phyloP scores from a whole-genome alignment of 306 rosid genomes.

The Urtica urens region DNA sequence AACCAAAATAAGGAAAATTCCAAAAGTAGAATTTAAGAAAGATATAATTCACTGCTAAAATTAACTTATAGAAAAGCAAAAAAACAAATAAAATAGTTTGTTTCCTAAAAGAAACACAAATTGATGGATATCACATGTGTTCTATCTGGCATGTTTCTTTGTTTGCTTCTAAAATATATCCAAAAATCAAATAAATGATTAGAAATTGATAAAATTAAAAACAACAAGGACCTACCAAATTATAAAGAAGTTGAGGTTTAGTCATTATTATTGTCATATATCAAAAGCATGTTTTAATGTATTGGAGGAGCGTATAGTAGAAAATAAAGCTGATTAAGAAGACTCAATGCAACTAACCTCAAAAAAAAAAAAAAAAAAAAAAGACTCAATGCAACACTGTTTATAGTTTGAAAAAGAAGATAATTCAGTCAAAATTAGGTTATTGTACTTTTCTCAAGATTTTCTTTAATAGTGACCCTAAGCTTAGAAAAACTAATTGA shows the following conservation, averaged over 20 bases:
- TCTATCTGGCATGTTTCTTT: neutral
- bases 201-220: neutral
- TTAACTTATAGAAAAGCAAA: neutral
- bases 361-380: neutral
- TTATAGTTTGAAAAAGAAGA: neutral
- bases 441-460: neutral
- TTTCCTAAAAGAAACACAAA: neutral
- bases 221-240: neutral
- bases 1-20: neutral
- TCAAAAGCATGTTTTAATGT: no score
- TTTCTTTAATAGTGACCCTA: no score
- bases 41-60: neutral
- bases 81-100: neutral
- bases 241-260: no score
- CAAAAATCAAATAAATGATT: neutral
- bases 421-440: neutral
- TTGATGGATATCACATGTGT: neutral
- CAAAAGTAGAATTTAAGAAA: neutral
- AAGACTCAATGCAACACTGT: neutral
- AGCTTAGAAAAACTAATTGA: no score
- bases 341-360: neutral
- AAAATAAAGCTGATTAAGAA: neutral
- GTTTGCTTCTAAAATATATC: neutral
- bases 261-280: no score
- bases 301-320: constrained; percentile 1